Conservation (phyloP, 83 land plant genomes). For the Picea abies region DNA sequence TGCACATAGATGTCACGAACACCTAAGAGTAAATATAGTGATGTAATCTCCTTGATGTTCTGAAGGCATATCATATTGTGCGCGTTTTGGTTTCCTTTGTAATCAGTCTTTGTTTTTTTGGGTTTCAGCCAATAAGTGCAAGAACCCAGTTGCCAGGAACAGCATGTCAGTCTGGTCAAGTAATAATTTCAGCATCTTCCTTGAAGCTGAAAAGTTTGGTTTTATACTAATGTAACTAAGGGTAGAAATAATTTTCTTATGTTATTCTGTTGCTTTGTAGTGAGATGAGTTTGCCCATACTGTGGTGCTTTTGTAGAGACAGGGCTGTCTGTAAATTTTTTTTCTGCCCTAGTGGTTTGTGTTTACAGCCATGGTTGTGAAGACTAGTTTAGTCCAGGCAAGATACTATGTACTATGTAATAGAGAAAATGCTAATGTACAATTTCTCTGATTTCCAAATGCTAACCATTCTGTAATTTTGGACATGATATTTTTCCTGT, state of each 20-base stretch:
- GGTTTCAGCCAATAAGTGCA: conserved; percentile 3
- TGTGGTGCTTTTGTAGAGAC: background rate
- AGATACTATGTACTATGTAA: conserved; percentile 6
- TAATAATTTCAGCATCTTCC: background rate
- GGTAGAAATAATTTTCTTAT: background rate
- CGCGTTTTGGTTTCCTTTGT: conserved; percentile 8
- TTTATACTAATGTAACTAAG: background rate
- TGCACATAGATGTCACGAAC: background rate
- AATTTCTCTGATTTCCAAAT: background rate
- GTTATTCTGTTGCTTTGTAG: background rate
- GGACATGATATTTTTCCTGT: background rate
- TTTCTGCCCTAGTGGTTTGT: background rate
- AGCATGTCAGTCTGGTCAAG: background rate
- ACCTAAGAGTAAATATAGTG: background rate
- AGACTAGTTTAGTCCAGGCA: background rate
- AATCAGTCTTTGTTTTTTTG: background rate
- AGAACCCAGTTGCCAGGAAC: background rate
- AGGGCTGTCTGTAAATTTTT: background rate
- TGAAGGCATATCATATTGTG: background rate
- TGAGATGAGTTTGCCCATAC: background rate
- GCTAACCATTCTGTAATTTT: background rate
- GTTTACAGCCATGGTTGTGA: conserved; percentile 1
- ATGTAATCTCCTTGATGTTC: background rate
- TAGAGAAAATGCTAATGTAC: background rate
- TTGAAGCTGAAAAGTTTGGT: background rate